A percentile compares a stretch with the other conserved stretches of the same genome.
Conservation (phyloP, 768 basidiomycete genomes). For the Kondoa malvinella region DNA sequence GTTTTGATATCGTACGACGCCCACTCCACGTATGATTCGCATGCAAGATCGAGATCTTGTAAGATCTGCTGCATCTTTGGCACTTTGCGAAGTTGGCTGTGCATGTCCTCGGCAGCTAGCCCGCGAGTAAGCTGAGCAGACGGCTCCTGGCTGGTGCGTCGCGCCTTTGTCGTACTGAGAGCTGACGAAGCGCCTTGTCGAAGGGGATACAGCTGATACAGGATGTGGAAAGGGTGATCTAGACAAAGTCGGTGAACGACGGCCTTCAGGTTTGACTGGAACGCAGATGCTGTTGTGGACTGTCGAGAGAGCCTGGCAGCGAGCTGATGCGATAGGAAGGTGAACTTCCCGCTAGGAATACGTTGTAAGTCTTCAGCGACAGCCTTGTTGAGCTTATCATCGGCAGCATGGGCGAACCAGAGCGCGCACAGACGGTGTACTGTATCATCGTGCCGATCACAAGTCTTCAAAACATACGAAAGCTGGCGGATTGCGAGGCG, state of each 20-base stretch:
- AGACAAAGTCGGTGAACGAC: constrained; percentile 54
- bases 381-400: constrained; percentile 37
- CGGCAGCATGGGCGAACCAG: constrained; percentile 73
- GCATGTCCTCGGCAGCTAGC: constrained; percentile 21
- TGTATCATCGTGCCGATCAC: constrained; percentile 58
- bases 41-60: constrained; percentile 20
- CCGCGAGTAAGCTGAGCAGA: constrained; percentile 8
- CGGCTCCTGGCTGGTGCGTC: neutral
- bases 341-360: constrained; percentile 71
- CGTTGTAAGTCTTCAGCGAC: constrained; percentile 33
- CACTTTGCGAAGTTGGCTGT: constrained; percentile 12
- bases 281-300: constrained; percentile 25
- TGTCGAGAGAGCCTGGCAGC: constrained; percentile 60
- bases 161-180: constrained; percentile 28
- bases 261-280: constrained; percentile 47
- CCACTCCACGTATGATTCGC: constrained; percentile 24
- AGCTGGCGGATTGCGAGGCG: constrained; percentile 69
- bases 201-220: constrained; percentile 76
- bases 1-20: constrained; percentile 14
- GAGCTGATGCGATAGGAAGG: constrained; percentile 82
- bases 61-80: constrained; percentile 1
- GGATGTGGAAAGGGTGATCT: constrained; percentile 84
- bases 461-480: constrained; percentile 51
- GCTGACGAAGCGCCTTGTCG: constrained; percentile 19
- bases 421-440: constrained; percentile 71